A percentile compares a stretch with the other conserved stretches of the same genome.
These are phyloP conservation scores for Claviceps pazoutovae DNA, from an alignment of 2,329 filamentous ascomycete species.

Conservation along the genomic window DNA sequence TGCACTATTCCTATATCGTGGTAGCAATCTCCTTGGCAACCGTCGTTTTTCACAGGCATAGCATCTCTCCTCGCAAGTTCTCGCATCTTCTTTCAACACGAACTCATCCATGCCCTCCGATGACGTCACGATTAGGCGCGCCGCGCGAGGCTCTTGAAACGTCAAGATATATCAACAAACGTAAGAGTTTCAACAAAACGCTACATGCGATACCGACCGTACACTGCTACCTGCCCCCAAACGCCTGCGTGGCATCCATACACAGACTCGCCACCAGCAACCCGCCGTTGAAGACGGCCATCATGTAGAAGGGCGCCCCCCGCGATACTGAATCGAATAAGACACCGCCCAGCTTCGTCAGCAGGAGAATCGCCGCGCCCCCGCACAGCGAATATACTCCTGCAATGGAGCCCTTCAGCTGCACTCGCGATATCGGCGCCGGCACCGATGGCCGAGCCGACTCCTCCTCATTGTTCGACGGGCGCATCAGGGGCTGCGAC, in stretches of 20 bases:
- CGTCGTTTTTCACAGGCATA: too few species aligned
- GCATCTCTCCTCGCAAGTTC: too few species aligned
- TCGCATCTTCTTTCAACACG: too few species aligned
- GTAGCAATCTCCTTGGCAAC: too few species aligned
- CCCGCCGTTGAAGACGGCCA: constrained; percentile 73
- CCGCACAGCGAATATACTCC: constrained; percentile 88
- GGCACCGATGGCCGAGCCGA: not conserved
- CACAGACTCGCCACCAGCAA: constrained; percentile 45
- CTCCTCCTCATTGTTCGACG: constrained; percentile 15
- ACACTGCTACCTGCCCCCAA: constrained; percentile 12
- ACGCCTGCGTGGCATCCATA: constrained; percentile 33
- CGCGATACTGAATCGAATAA: constrained; percentile 65
- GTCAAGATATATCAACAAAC: too few species aligned
- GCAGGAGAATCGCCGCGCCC: constrained; percentile 73
- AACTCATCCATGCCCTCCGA: too few species aligned
- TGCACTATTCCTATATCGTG: too few species aligned
- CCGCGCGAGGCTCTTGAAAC: too few species aligned
- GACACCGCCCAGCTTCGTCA: constrained; percentile 82
- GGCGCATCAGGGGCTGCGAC: constrained; percentile 25
- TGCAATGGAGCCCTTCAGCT: constrained; percentile 83
- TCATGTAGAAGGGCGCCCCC: constrained; percentile 84
- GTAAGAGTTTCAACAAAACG: too few species aligned
- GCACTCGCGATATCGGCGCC: constrained; percentile 30
- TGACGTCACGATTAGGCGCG: too few species aligned
- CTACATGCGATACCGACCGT: too few species aligned